These are phyloP conservation scores for Juglanconis juglandina DNA, from an alignment of 2,329 filamentous ascomycete species.

Conservation along the genomic window DNA sequence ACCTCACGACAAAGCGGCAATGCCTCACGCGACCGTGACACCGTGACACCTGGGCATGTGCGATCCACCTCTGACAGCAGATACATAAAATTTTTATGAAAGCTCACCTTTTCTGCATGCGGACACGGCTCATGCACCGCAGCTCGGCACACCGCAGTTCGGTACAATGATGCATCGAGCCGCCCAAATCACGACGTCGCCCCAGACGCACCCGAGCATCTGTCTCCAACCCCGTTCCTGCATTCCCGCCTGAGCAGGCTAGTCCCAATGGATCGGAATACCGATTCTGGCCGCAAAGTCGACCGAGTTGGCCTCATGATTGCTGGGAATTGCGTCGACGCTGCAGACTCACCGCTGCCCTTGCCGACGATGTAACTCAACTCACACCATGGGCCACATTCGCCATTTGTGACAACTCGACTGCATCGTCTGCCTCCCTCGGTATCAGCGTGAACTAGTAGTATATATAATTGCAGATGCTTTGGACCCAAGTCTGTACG, in stretches of 20 bases:
- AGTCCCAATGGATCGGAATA: neutral
- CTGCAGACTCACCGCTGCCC: neutral
- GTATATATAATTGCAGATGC: slow-evolving; percentile 1
- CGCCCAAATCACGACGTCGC: neutral
- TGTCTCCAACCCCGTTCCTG: neutral
- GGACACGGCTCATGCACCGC: no score
- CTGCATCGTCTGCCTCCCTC: neutral
- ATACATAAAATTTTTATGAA: no score
- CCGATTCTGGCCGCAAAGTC: neutral
- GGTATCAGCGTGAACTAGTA: neutral
- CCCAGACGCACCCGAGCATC: neutral
- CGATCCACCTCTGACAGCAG: no score
- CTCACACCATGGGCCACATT: neutral
- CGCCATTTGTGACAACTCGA: neutral
- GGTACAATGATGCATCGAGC: slow-evolving; percentile 15
- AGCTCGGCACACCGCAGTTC: neutral
- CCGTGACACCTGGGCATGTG: no score
- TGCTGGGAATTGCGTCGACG: slow-evolving; percentile 11
- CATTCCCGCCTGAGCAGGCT: neutral
- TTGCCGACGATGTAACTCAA: slow-evolving; percentile 8
- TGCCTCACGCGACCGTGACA: no score
- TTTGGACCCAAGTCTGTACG: neutral
- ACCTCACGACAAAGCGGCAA: no score
- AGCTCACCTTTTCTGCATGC: no score
- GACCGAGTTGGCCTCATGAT: slow-evolving; percentile 8